Evolutionary conservation across 2,329 filamentous ascomycete species (phyloP), one percentile per base, ranked within the genome.

Genomic region (Pseudogymnoascus sp.): DNA sequence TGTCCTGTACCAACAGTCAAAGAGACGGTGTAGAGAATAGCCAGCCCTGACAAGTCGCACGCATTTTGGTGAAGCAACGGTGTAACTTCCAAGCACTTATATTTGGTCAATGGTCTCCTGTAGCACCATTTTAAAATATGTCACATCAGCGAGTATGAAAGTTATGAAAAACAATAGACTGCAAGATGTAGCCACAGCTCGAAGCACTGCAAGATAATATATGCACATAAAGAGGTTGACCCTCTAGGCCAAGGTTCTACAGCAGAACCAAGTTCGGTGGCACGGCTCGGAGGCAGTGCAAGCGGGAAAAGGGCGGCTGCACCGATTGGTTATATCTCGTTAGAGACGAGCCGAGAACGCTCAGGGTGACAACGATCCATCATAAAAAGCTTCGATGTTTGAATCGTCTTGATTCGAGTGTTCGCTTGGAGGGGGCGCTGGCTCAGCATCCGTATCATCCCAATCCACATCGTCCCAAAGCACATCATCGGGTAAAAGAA

Each of bases 381-480:
- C 14, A 31, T 31, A 10, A 21, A 2, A n/a, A 25, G 11, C 42
- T 14, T 25, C 42, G 18, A 3, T 25, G 21, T 46, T 21, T n/a
- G 42, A 25, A n/a, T 25, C 10, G 11, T 25, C 42, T 12, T 12
- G 23, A 5, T 46, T 5, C 18, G 42, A 46, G 5, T 46, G 42
- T 23, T 25, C 42, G 42, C 21, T 25, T 46, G 21, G 42, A 8
- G 42, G 18, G 21, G 42, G 18, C 2, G 42, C 42, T 46, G 42
- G 42, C 12, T 46, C 42, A 46, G 42, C 42, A 46, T 61, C 60
- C 25, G 25, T 23, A 40, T 40, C 60, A 61, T 38, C n/a, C 60
- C 60, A 61, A 44, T 50, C 18, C 18, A 61, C 10, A 28, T 61
- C 60, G 16, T 40, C 38, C 60, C 60, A 61, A 8, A 3, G 38